These are phyloP conservation scores for Prunus kanzakura DNA, from an alignment of 306 rosid species.

Conservation along the genomic window DNA sequence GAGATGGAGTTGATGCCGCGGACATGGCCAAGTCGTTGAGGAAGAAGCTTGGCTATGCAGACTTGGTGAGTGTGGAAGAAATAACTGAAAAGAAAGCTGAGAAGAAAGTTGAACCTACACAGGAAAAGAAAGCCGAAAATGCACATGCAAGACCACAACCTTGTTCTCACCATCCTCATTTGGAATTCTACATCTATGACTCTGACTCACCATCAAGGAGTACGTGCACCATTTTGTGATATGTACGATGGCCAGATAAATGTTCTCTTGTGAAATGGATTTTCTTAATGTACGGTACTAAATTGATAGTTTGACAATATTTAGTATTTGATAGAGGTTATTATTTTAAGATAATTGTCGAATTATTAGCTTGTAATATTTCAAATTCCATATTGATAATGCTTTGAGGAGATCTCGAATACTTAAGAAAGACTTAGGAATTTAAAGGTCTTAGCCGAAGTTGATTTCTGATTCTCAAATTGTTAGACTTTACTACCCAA, in stretches of 20 bases:
- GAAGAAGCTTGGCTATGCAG: conserved; percentile 41
- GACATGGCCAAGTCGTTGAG: conserved; percentile 37
- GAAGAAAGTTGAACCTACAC: background rate
- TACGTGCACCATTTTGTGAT: background rate
- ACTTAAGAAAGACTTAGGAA: background rate
- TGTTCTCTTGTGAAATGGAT: too few relatives aligned
- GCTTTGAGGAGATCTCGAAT: background rate
- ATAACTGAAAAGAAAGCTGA: background rate
- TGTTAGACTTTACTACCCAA: too few relatives aligned
- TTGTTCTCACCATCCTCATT: background rate
- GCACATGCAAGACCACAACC: too few relatives aligned
- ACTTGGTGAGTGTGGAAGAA: conserved; percentile 36
- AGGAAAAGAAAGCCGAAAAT: too few relatives aligned
- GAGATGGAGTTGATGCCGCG: conserved; percentile 50
- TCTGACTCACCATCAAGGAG: too few relatives aligned
- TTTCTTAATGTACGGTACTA: background rate
- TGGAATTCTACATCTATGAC: background rate
- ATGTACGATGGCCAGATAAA: too few relatives aligned
- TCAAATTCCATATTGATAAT: background rate
- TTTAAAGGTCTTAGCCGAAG: background rate
- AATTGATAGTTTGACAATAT: too few relatives aligned
- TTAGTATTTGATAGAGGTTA: too few relatives aligned
- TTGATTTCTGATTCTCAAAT: too few relatives aligned
- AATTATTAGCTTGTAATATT: background rate
- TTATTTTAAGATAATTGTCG: background rate